A percentile compares a stretch with the other conserved stretches of the same genome.
Conservation (phyloP, 192 early-diverging fungal genomes). For the Pecoramyces ruminantium region DNA sequence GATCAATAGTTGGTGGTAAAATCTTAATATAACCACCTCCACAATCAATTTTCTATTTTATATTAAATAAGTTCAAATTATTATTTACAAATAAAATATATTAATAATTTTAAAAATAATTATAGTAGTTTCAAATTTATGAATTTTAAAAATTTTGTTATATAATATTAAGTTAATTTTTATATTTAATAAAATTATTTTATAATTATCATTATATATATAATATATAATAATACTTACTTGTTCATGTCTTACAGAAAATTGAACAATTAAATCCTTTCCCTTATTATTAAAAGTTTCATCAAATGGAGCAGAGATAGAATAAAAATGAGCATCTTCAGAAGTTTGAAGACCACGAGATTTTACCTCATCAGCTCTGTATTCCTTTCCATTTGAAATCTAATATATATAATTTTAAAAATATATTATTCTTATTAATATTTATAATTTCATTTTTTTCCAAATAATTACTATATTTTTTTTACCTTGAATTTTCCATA, state of each 20-base stretch:
- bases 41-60: constrained; percentile 38
- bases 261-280: constrained; percentile 75
- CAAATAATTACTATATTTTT: constrained; percentile 55
- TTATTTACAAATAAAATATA: neutral
- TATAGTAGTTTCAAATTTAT: too few species aligned
- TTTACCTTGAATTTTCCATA: constrained; percentile 57
- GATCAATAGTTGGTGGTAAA: constrained; percentile 62
- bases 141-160: too few species aligned
- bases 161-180: too few species aligned
- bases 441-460: constrained; percentile 46
- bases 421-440: too few species aligned
- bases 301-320: constrained; percentile 55
- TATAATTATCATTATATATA: too few species aligned
- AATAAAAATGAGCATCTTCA: constrained; percentile 73
- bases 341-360: constrained; percentile 43
- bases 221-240: constrained; percentile 2
- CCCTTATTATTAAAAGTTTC: constrained; percentile 61
- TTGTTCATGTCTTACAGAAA: constrained; percentile 80
- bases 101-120: too few species aligned
- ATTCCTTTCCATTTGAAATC: neutral
- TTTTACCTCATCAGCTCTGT: neutral
- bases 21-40: constrained; percentile 86
- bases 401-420: neutral
- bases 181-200: too few species aligned
- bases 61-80: neutral